Percentiles rank a stretch among this genome's conserved stretches.
Conservation (phyloP, 306 rosid genomes). For the Benincasa hispida region DNA sequence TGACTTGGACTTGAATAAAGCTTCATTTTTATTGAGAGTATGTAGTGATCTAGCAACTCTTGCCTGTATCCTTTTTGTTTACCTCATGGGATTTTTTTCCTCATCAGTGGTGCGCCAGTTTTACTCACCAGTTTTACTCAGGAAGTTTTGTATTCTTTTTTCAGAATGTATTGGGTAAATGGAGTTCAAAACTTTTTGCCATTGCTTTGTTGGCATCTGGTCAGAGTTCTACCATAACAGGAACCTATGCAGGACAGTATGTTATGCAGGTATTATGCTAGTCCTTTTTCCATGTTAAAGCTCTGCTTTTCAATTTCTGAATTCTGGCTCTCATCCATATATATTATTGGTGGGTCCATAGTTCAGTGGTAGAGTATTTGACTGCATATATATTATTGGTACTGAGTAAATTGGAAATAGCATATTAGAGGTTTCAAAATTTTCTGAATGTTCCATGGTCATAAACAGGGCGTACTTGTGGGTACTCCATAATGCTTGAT, state of each 20-base stretch:
- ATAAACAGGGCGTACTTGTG: background rate
- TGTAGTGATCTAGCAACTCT: conserved; percentile 23
- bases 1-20: conserved; percentile 86
- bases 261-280: conserved; percentile 77
- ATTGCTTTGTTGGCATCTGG: conserved; percentile 94
- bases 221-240: conserved; percentile 97
- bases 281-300: background rate
- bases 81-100: background rate
- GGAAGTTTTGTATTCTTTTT: background rate
- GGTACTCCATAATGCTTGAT: background rate
- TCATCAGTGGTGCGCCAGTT: background rate
- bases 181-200: conserved; percentile 94
- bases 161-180: conserved; percentile 89
- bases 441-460: background rate
- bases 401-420: background rate
- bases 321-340: background rate
- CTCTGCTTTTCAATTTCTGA: background rate
- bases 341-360: no score
- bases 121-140: background rate
- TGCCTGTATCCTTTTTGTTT: background rate
- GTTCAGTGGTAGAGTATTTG: no score
- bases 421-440: background rate
- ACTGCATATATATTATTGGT: background rate
- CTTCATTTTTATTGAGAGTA: conserved; percentile 79
- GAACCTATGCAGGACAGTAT: conserved; percentile 97